phyloP scores from a whole-genome alignment of 2,329 filamentous ascomycete species.

The Aspergillus sp. region DNA sequence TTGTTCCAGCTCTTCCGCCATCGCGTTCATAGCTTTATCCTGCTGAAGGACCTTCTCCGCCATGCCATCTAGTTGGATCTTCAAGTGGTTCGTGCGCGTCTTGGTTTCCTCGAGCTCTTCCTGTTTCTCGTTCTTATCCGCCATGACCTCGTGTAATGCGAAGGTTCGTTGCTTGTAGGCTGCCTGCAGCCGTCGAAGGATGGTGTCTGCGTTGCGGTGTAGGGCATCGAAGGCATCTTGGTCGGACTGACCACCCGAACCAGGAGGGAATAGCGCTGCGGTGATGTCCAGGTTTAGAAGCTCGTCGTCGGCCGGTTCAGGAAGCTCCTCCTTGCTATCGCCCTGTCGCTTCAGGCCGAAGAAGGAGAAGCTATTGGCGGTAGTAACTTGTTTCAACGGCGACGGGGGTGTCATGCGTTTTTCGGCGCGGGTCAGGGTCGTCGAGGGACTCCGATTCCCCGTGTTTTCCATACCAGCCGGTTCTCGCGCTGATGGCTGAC shows the following conservation, averaged over 20 bases:
- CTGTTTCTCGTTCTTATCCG: slow-evolving; percentile 48
- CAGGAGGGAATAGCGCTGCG: slow-evolving; percentile 45
- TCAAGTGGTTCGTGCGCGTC: slow-evolving; percentile 48
- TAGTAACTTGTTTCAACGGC: slow-evolving; percentile 24
- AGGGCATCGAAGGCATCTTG: slow-evolving; percentile 50
- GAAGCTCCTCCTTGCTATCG: slow-evolving; percentile 17
- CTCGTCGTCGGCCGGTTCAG: slow-evolving; percentile 41
- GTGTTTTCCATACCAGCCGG: slow-evolving; percentile 6
- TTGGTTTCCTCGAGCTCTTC: slow-evolving; percentile 54
- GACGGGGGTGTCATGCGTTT: slow-evolving; percentile 22
- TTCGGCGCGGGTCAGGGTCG: slow-evolving; percentile 15
- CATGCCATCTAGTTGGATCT: slow-evolving; percentile 53
- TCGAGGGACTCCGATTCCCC: slow-evolving; percentile 10
- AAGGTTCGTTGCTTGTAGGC: slow-evolving; percentile 47
- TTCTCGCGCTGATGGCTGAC: slow-evolving; percentile 8
- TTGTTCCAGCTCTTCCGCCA: slow-evolving; percentile 40
- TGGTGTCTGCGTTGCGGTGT: slow-evolving; percentile 46
- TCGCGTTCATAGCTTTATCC: slow-evolving; percentile 45
- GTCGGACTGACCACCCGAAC: slow-evolving; percentile 38
- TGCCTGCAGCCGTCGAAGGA: slow-evolving; percentile 46
- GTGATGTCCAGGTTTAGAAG: slow-evolving; percentile 47
- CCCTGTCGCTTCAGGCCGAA: slow-evolving; percentile 30
- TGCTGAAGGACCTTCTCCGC: slow-evolving; percentile 47
- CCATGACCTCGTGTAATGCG: slow-evolving; percentile 42
- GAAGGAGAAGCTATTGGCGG: slow-evolving; percentile 33